phyloP scores from a whole-genome alignment of 352 stramenopile species.

The Thraustotheca clavata region DNA sequence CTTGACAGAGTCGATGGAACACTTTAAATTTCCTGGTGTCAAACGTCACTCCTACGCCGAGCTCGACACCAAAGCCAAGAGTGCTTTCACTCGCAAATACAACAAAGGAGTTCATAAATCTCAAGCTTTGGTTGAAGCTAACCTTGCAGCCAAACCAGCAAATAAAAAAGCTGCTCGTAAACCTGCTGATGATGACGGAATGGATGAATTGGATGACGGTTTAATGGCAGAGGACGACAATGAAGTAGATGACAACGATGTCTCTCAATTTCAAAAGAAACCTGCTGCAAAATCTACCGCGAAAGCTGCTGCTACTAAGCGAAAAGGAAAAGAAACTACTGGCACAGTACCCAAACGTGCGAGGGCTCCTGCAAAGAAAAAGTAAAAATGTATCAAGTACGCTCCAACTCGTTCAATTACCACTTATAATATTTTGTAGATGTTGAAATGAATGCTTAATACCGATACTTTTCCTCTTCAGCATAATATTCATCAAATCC shows the following conservation, averaged over 20 bases:
- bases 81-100: constrained; percentile 88
- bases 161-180: constrained; percentile 59
- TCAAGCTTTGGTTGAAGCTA: constrained; percentile 88
- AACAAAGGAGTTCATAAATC: constrained; percentile 91
- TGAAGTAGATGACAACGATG: constrained; percentile 39
- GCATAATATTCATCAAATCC: constrained; percentile 4
- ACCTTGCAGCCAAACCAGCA: constrained; percentile 53
- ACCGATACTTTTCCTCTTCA: constrained; percentile 1
- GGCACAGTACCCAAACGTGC: background rate
- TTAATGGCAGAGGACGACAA: constrained; percentile 46
- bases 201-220: constrained; percentile 32
- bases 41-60: constrained; percentile 67
- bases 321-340: background rate
- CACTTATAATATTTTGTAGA: too few species aligned
- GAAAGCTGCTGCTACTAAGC: constrained; percentile 15
- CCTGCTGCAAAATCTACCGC: constrained; percentile 27
- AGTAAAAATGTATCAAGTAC: too few species aligned
- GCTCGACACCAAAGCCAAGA: constrained; percentile 86
- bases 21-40: constrained; percentile 71
- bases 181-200: constrained; percentile 22
- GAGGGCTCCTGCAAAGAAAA: constrained; percentile 2
- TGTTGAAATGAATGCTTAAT: background rate
- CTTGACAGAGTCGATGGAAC: constrained; percentile 95
- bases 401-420: too few species aligned
- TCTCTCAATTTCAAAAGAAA: constrained; percentile 83